These are phyloP conservation scores for Micractinium conductrix DNA, from an alignment of 139 green algal genomes.

Conservation along the genomic window DNA sequence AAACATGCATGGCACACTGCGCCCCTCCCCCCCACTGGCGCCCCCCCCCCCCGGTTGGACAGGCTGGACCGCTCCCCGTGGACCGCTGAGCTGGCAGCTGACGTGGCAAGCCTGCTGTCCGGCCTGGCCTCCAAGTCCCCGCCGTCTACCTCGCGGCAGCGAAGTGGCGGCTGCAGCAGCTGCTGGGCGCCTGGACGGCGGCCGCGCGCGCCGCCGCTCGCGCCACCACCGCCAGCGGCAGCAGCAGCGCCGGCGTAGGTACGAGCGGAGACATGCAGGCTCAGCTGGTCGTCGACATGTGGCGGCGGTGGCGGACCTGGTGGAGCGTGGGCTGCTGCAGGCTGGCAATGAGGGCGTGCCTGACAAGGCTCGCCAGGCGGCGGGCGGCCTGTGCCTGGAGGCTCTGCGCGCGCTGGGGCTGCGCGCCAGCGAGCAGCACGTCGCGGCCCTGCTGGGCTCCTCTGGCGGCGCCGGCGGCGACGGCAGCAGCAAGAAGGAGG, in stretches of 20 bases:
- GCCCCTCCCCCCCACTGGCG: no score
- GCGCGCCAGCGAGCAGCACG: not conserved
- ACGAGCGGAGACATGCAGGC: not conserved
- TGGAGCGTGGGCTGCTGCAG: not conserved
- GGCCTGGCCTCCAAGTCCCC: not conserved
- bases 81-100: not conserved
- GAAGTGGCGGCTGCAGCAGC: not conserved
- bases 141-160: not conserved
- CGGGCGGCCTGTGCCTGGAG: not conserved
- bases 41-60: no score
- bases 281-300: not conserved
- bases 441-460: not conserved
- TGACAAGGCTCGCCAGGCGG: not conserved
- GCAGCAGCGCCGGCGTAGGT: not conserved
- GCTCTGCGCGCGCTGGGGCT: not conserved
- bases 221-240: no score
- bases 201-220: not conserved
- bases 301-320: not conserved
- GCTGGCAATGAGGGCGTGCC: not conserved
- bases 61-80: no score
- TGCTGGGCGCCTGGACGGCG: not conserved
- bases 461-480: not conserved
- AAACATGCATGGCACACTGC: no score
- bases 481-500: not conserved
- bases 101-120: not conserved